Base-by-base conservation (phyloP, 1,284 basidiomycete genomes). In the Vanrija pseudolonga region DNA sequence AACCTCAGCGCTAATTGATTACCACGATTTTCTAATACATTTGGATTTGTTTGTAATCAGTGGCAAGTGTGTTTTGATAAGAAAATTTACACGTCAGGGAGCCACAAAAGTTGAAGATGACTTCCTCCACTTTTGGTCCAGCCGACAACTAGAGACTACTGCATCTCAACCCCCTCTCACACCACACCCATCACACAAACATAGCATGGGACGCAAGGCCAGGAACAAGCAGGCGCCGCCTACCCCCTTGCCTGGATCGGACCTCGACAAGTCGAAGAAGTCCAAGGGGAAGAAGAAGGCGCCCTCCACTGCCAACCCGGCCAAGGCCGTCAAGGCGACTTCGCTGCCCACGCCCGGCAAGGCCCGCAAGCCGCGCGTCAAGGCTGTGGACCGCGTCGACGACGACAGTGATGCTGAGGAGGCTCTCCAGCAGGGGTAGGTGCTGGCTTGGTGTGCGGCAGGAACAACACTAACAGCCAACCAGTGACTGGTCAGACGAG, bases 151-250 rank as follows among this genome's bases (percentile, higher is more conserved):
- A 17, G 20, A 28, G 17, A 37, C 19, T 20, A 28, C n/a, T n/a
- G n/a, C 32, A 23, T 19, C 22, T 39, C 18, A 32, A 32, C 47
- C 23, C 47, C 20, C 40, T 50, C 15, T 12, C 15, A 38, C 37
- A 49, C 23, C 32, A n/a, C n/a, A n/a, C 32, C 11, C 45, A 32
- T n/a, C 22, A 39, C 20, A 47, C 36, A 11, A 37, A 24, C 36
- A 43, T n/a, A n/a, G 52, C n/a, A 92, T 95, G 90, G 93, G 93
- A 67, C 84, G 90, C 72, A 85, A 90, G 67, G 85, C 90, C 63
- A 90, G 89, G 78, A 88, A 89, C 78, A 96, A 96, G 80, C 93
- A 97, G 77, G 83, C 80, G 0, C 80, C 85, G 5, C 91, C 90
- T 2, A 79, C 78, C 56, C 84, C 90, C 40, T 69, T 92, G 19